Conservation (phyloP, 179 eudicot genomes). For the Vitellaria paradoxa region DNA sequence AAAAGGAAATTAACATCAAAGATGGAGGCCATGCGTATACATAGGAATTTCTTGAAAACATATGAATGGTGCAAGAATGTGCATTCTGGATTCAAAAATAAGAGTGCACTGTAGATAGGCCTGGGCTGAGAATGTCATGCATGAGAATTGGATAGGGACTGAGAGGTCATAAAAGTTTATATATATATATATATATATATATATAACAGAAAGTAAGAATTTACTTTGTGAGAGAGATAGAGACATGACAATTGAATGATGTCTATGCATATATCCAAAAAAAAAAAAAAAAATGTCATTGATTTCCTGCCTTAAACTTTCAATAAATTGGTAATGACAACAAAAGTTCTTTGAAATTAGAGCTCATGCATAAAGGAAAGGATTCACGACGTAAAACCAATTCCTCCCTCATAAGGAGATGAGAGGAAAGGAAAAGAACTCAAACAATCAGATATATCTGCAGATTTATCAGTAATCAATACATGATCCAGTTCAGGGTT, state of each 20-base stretch:
- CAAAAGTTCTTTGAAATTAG: background rate
- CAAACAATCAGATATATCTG: constrained; percentile 29
- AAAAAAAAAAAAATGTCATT: background rate
- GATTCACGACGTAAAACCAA: background rate
- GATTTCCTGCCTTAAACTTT: background rate
- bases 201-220: constrained; percentile 13
- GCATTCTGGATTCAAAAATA: background rate
- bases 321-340: constrained; percentile 5
- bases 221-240: background rate
- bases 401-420: background rate
- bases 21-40: background rate
- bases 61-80: constrained; percentile 13
- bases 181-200: background rate
- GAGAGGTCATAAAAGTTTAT: background rate
- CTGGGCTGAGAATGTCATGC: background rate
- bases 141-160: background rate
- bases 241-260: background rate
- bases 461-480: constrained; percentile 23
- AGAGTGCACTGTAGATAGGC: background rate
- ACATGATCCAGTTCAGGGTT: constrained; percentile 26
- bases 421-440: constrained; percentile 17
- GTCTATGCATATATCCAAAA: background rate
- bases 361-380: constrained; percentile 8
- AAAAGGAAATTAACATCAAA: background rate
- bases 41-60: background rate